Conservation (phyloP, 805 yeast species). For the Ogataea methylovora region DNA sequence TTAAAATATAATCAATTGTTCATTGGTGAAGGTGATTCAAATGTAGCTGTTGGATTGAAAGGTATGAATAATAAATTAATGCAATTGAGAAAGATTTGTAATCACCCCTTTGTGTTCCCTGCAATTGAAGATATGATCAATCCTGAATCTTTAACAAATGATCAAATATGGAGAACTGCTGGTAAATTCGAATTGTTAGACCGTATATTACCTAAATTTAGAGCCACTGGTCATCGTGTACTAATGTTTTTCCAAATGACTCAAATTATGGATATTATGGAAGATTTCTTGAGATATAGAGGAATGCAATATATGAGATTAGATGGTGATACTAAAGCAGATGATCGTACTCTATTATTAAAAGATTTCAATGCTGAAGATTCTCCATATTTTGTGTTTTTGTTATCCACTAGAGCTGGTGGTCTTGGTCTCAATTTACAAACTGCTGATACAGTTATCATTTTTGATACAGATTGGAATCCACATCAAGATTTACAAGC, state of each 20-base stretch:
- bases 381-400: slow-evolving; percentile 72
- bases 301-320: slow-evolving; percentile 66
- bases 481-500: slow-evolving; percentile 91
- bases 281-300: slow-evolving; percentile 64
- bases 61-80: slow-evolving; percentile 77
- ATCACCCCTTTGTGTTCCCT: slow-evolving; percentile 83
- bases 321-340: slow-evolving; percentile 81
- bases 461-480: slow-evolving; percentile 86
- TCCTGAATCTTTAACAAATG: slow-evolving; percentile 54
- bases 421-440: slow-evolving; percentile 82
- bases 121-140: slow-evolving; percentile 69
- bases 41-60: slow-evolving; percentile 43
- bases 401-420: slow-evolving; percentile 82
- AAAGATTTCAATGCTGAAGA: slow-evolving; percentile 67
- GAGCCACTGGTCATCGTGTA: slow-evolving; percentile 69
- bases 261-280: slow-evolving; percentile 86
- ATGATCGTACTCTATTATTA: slow-evolving; percentile 71
- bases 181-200: slow-evolving; percentile 80
- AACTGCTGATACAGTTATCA: slow-evolving; percentile 82
- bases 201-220: slow-evolving; percentile 67
- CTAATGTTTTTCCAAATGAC: slow-evolving; percentile 86
- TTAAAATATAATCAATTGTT: slow-evolving; percentile 61
- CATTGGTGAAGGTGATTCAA: slow-evolving; percentile 53
- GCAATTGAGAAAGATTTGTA: slow-evolving; percentile 81
- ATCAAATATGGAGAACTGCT: slow-evolving; percentile 64